Base-by-base conservation (phyloP, 164 flowering plant species). In the Taxillus chinensis region DNA sequence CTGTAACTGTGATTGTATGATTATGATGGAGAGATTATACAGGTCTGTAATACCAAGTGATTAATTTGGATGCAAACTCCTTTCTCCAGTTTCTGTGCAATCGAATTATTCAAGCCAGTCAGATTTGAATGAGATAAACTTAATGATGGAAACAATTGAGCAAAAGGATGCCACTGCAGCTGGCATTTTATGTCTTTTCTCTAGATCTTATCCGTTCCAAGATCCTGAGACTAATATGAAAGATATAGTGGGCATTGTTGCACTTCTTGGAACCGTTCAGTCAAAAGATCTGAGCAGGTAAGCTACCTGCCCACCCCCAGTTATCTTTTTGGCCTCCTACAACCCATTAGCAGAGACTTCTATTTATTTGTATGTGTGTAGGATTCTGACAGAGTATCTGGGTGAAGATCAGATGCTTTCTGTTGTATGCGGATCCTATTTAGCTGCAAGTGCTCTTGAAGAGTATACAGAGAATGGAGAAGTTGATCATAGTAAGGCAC, bases 391-490 rank as follows among this genome's bases (percentile, higher is more conserved):
- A 0, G 80, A 77, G 41, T 87, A 80, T 72, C 65, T 90, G 72
- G 90, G 92, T 39, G 82, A 80, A 71, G 82, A 85, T 46, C 71
- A 74, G 67, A 81, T 83, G 89, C 80, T 81, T 56, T 87, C 85
- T 5, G 62, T 85, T 50, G 90, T 87, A 7, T 79, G 87, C 69
- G 77, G 69, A 68, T 73, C 87, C 8, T 68, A 65, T 68, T 75
- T 55, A 56, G 71, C 79, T 41, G 80, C 74, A 45, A 38, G 48
- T 50, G 56, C 70, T 58, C 75, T 85, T 40, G 82, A 79, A 50
- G 69, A 62, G 40, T 80, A 73, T 65, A 62, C 27, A 16, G 38
- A 66, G 40, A 54, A 70, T 46, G 80, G 80, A 55, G 64, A 59
- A 45, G 59, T 68, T 14, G 67, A 81, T 45, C 5, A n/a, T 7